Base-by-base conservation (phyloP, 1,284 basidiomycete species). In the Trametes polyzona region DNA sequence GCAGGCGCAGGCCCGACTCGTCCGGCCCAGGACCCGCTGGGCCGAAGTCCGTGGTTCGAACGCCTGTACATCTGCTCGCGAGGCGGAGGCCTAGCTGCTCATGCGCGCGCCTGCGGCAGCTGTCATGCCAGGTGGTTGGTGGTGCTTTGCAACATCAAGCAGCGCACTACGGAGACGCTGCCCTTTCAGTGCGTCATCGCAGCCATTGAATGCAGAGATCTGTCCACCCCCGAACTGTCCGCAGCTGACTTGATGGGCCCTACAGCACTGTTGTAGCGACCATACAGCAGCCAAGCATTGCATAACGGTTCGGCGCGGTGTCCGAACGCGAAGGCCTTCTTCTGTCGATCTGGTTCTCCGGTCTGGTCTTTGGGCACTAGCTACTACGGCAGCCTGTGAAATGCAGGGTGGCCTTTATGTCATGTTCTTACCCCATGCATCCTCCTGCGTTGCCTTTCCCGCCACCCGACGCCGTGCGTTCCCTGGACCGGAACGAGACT, bases 1-100 rank as follows among this genome's bases (percentile, higher is more conserved):
- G 39, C 10, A 17, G 37, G 9, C 19, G 21, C 7, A 41, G 39
- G 19, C 19, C 39, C 19, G 23, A 41, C 14, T 35, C 33, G 19
- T 47, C 44, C 44, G 44, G 44, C 44, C 9, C 29, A 47, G 44
- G 44, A 47, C 44, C 44, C 44, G 44, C 30, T 16, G 12, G 6
- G 8, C 44, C 44, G 44, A 23, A 47, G 44, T 32, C 32, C 30
- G 30, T 35, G 16, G 29, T 21, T 6, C 30, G 30, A 14, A 21
- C 33, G 29, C n/a, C 3, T 11, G 17, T 24, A 30, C 29, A 10
- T 5, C 30, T 32, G 29, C 27, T n/a, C 33, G 33, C 33, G 30
- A 9, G 30, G 16, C 29, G 17, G 29, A 23, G 44, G 19, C 32
- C 44, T n/a, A 21, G 32, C 44, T 35, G 30, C 44, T 29, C 44